Conservation (phyloP, 164 flowering plant genomes). For the Buxus sempervirens region DNA sequence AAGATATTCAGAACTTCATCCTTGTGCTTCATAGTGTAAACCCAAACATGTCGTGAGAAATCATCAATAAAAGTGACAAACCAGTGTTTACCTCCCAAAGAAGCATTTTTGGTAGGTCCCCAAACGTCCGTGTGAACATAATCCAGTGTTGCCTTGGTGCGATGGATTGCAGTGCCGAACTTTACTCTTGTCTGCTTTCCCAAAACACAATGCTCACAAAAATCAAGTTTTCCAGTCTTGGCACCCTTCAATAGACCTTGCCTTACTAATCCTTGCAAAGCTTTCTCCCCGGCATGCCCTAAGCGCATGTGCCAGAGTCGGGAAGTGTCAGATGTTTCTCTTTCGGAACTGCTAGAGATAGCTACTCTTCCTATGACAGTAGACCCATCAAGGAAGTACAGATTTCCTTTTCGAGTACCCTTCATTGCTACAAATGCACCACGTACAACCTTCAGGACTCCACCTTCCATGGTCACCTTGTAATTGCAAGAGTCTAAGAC, state of each 20-base stretch:
- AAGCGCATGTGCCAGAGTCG: conserved; percentile 17
- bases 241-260: conserved; percentile 17
- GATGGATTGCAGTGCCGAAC: conserved; percentile 3
- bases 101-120: neutral
- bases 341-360: neutral
- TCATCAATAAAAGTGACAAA: conserved; percentile 16
- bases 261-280: conserved; percentile 4
- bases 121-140: conserved; percentile 8
- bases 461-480: conserved; percentile 1
- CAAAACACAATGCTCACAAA: conserved; percentile 8
- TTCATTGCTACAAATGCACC: conserved; percentile 11
- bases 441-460: neutral
- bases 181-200: conserved; percentile 11
- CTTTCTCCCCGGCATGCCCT: conserved; percentile 14
- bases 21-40: conserved; percentile 9
- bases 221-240: neutral
- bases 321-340: neutral
- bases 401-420: neutral
- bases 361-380: conserved; percentile 3
- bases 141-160: neutral
- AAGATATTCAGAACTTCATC: conserved; percentile 6
- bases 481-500: conserved; percentile 1
- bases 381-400: neutral
- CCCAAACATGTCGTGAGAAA: conserved; percentile 3
- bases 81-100: conserved; percentile 9